Evolutionary conservation across 805 yeast species (phyloP).

Genomic region (Kuraishia borneana): DNA sequence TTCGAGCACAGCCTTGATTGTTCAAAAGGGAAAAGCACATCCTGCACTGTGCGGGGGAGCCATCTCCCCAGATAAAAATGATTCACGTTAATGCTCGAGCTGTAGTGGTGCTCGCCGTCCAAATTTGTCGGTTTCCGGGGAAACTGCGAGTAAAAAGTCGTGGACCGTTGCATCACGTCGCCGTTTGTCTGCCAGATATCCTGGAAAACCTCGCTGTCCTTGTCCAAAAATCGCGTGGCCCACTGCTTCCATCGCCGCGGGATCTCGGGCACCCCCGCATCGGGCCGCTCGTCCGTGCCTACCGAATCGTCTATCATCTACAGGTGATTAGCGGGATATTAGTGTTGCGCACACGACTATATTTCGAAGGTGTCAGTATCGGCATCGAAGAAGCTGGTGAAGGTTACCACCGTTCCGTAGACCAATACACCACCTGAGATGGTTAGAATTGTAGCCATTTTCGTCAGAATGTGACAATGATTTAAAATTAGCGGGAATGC

Average conservation of each 20-base stretch:
- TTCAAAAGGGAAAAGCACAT: constrained; percentile 17
- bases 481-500: constrained; percentile 66
- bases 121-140: constrained; percentile 20
- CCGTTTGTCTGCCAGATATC: constrained; percentile 15
- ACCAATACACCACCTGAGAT: constrained; percentile 77
- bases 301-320: constrained; percentile 11
- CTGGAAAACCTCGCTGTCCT: constrained; percentile 16
- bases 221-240: constrained; percentile 6
- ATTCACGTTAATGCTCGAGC: constrained; percentile 14
- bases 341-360: constrained; percentile 2
- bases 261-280: constrained; percentile 3
- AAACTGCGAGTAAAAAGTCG: constrained; percentile 18
- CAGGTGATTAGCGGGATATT: neutral
- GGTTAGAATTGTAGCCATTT: constrained; percentile 65
- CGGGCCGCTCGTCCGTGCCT: constrained; percentile 10
- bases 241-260: constrained; percentile 3
- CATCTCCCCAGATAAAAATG: constrained; percentile 22
- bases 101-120: constrained; percentile 19
- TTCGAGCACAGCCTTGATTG: constrained; percentile 14
- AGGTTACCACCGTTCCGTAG: constrained; percentile 73
- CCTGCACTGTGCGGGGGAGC: constrained; percentile 17
- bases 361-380: constrained; percentile 26
- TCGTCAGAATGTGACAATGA: constrained; percentile 64
- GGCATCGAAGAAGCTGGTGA: constrained; percentile 65
- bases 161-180: constrained; percentile 15